Percentiles rank a stretch among this genome's conserved stretches.
These are phyloP conservation scores for Sisymbrium altissimum DNA, from an alignment of 345 rosid species.

Conservation along the genomic window DNA sequence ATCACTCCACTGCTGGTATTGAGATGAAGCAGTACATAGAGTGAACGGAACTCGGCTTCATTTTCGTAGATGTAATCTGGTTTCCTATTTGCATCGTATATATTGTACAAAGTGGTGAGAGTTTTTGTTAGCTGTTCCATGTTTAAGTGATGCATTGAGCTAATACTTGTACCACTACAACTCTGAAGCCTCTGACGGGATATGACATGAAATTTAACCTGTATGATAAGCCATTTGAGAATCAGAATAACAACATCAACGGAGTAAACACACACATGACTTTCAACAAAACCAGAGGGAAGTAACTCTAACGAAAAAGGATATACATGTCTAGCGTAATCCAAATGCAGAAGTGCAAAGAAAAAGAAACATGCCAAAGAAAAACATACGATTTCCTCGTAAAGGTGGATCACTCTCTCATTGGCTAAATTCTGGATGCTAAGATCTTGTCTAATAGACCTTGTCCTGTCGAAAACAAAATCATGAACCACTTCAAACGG, in stretches of 20 bases:
- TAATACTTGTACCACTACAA: slow-evolving; percentile 39
- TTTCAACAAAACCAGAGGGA: background rate
- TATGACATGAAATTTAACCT: slow-evolving; percentile 80
- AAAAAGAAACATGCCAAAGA: slow-evolving; percentile 10
- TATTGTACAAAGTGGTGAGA: slow-evolving; percentile 61
- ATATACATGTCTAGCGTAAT: background rate
- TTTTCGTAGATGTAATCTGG: slow-evolving; percentile 38
- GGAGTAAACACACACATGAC: background rate
- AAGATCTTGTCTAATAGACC: slow-evolving; percentile 93
- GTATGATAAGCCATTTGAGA: slow-evolving; percentile 16
- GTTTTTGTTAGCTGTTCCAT: slow-evolving; percentile 88
- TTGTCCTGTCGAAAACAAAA: slow-evolving; percentile 87
- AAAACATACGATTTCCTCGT: slow-evolving; percentile 72
- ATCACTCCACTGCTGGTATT: slow-evolving; percentile 47
- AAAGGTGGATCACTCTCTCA: slow-evolving; percentile 59
- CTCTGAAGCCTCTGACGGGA: slow-evolving; percentile 70
- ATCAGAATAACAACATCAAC: slow-evolving; percentile 4
- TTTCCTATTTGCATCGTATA: slow-evolving; percentile 64
- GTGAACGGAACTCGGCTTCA: slow-evolving; percentile 76
- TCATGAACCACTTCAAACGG: slow-evolving; percentile 87
- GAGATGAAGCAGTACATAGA: slow-evolving; percentile 81
- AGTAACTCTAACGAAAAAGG: background rate
- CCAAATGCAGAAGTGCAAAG: background rate
- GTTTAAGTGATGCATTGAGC: slow-evolving; percentile 72
- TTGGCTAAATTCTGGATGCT: slow-evolving; percentile 77